A percentile compares a stretch with the other conserved stretches of the same genome.
phyloP scores from a whole-genome alignment of 2,329 filamentous ascomycete species.

The Monosporascus sp. region DNA sequence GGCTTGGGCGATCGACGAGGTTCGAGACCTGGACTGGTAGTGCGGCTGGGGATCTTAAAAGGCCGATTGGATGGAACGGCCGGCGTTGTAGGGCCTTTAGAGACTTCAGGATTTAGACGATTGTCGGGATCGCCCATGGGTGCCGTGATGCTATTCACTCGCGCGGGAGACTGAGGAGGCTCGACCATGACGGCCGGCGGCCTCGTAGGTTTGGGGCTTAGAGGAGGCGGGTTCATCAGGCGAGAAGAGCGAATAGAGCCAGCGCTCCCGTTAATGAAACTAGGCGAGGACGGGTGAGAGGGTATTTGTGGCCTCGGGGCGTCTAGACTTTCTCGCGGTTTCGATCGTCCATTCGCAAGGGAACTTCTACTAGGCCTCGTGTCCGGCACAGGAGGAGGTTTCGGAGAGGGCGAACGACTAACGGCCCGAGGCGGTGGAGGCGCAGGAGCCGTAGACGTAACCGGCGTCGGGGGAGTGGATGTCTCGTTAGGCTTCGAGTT shows the following conservation, averaged over 20 bases:
- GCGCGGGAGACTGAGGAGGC: slow-evolving; percentile 65
- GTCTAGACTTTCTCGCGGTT: slow-evolving; percentile 14
- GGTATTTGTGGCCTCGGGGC: slow-evolving; percentile 20
- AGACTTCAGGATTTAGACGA: slow-evolving; percentile 42
- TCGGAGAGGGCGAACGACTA: slow-evolving; percentile 27
- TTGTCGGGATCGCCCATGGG: slow-evolving; percentile 36
- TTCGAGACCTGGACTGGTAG: slow-evolving; percentile 48
- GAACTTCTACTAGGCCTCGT: slow-evolving; percentile 24
- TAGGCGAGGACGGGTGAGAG: slow-evolving; percentile 36
- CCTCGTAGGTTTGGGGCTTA: slow-evolving; percentile 37
- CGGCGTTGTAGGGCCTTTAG: slow-evolving; percentile 36
- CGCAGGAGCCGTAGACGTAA: slow-evolving; percentile 26
- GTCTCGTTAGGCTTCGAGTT: slow-evolving; percentile 34
- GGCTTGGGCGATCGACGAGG: slow-evolving; percentile 43
- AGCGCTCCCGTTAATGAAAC: background rate
- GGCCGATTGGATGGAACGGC: slow-evolving; percentile 35
- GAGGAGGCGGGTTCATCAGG: slow-evolving; percentile 38
- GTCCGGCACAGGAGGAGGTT: slow-evolving; percentile 26
- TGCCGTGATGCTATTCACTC: slow-evolving; percentile 32
- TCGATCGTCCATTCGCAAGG: slow-evolving; percentile 21
- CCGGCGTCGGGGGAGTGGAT: slow-evolving; percentile 16
- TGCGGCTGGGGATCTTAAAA: slow-evolving; percentile 51
- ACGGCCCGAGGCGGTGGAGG: slow-evolving; percentile 29
- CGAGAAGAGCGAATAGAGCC: slow-evolving; percentile 36
- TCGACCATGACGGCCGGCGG: slow-evolving; percentile 64